phyloP scores from a whole-genome alignment of 2,329 filamentous ascomycete species.

The Trichoderma koningii region DNA sequence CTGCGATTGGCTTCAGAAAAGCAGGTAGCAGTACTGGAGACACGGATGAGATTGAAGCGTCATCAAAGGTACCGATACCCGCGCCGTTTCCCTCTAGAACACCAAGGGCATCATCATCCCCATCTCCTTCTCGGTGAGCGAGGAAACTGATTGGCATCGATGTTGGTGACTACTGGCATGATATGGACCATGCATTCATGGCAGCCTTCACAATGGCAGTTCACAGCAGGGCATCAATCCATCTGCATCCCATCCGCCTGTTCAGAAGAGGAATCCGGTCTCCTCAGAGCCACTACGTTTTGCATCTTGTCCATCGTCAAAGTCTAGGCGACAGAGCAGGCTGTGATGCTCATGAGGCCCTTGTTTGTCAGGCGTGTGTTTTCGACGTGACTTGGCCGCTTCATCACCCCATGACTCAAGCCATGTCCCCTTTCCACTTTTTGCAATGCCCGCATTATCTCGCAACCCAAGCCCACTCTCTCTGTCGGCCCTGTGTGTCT shows the following conservation, averaged over 20 bases:
- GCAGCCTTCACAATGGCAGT: too few relatives aligned
- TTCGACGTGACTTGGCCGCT: background rate
- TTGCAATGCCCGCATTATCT: slow-evolving; percentile 15
- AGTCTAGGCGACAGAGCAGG: background rate
- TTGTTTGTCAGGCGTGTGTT: too few relatives aligned
- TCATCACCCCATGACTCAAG: slow-evolving; percentile 5
- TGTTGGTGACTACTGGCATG: too few relatives aligned
- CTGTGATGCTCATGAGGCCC: background rate
- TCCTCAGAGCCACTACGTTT: background rate
- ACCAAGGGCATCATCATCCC: too few relatives aligned
- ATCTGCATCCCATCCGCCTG: too few relatives aligned
- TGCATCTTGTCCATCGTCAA: background rate
- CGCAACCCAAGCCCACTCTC: background rate
- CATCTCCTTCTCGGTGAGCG: too few relatives aligned
- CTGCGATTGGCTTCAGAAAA: background rate
- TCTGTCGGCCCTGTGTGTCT: background rate
- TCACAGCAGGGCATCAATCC: too few relatives aligned
- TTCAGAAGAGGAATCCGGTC: background rate
- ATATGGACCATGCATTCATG: too few relatives aligned
- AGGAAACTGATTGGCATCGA: too few relatives aligned
- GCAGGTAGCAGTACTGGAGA: background rate
- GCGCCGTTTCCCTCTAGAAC: too few relatives aligned
- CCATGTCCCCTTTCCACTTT: slow-evolving; percentile 9
- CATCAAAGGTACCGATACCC: too few relatives aligned
- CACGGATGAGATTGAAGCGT: background rate